phyloP scores from a whole-genome alignment of 768 basidiomycete genomes.

The Tremella yokohamensis region DNA sequence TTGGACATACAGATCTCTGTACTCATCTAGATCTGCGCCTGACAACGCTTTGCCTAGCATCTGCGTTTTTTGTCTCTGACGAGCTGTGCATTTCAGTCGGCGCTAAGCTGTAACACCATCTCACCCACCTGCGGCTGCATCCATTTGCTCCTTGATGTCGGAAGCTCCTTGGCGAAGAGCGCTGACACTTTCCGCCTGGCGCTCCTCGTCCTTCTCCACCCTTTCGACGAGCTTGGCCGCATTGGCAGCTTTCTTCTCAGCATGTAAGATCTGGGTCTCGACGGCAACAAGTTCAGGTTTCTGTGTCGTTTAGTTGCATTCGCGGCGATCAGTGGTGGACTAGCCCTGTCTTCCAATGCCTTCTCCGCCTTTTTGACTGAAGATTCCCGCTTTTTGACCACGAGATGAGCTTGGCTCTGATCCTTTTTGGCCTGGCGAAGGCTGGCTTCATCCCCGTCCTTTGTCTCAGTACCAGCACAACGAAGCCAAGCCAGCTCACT shows the following conservation, averaged over 20 bases:
- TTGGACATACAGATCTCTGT: slow-evolving; percentile 66
- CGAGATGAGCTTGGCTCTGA: slow-evolving; percentile 71
- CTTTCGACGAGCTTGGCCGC: slow-evolving; percentile 63
- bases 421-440: slow-evolving; percentile 71
- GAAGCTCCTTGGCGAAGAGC: slow-evolving; percentile 64
- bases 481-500: slow-evolving; percentile 24
- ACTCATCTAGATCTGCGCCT: slow-evolving; percentile 81
- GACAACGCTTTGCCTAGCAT: slow-evolving; percentile 69
- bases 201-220: slow-evolving; percentile 59
- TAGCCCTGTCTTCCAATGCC: slow-evolving; percentile 73
- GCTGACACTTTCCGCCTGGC: slow-evolving; percentile 49
- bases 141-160: slow-evolving; percentile 65
- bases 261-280: slow-evolving; percentile 84
- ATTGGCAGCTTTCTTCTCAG: slow-evolving; percentile 71
- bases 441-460: slow-evolving; percentile 59
- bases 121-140: slow-evolving; percentile 70
- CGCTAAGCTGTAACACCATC: background rate
- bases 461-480: background rate
- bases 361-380: slow-evolving; percentile 88
- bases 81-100: slow-evolving; percentile 56
- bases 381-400: slow-evolving; percentile 78
- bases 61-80: slow-evolving; percentile 67
- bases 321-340: slow-evolving; percentile 21
- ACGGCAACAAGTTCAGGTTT: slow-evolving; percentile 76
- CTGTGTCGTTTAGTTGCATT: slow-evolving; percentile 52